These are phyloP conservation scores for Leccinum fuscescens DNA, from an alignment of 1,284 basidiomycete genomes.

Conservation along the genomic window DNA sequence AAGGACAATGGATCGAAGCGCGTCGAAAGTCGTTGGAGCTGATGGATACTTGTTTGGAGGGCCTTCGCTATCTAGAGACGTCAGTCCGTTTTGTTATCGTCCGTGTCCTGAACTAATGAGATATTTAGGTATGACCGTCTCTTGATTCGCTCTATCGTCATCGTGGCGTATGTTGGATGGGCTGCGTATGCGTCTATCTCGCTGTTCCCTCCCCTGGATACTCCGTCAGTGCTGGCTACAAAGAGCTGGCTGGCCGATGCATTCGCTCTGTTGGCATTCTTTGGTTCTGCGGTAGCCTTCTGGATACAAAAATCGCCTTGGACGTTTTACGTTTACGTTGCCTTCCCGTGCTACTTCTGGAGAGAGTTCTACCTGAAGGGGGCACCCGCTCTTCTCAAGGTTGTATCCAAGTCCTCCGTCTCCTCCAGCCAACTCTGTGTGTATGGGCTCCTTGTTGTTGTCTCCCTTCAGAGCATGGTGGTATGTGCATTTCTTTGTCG, in stretches of 20 bases:
- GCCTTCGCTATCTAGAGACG: conserved; percentile 82
- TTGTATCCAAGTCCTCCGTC: conserved; percentile 22
- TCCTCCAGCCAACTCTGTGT: conserved; percentile 23
- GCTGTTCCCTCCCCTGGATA: conserved; percentile 38
- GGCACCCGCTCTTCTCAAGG: conserved; percentile 24
- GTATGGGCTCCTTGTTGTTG: conserved; percentile 37
- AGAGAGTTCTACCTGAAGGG: conserved; percentile 43
- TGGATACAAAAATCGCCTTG: conserved; percentile 62
- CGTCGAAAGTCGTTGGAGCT: conserved; percentile 52
- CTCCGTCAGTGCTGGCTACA: neutral
- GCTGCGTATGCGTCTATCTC: conserved; percentile 61
- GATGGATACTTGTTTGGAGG: conserved; percentile 58
- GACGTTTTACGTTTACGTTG: conserved; percentile 77
- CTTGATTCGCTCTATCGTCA: conserved; percentile 70
- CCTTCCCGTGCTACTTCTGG: conserved; percentile 81
- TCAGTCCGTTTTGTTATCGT: conserved; percentile 27
- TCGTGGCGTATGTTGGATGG: conserved; percentile 77
- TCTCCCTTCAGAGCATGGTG: conserved; percentile 68
- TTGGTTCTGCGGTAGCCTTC: conserved; percentile 53
- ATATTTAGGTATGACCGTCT: conserved; percentile 66
- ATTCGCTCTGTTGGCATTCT: conserved; percentile 35
- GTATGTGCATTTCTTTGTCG: conserved; percentile 41
- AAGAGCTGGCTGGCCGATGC: conserved; percentile 11
- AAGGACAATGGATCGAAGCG: conserved; percentile 48
- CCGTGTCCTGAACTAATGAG: conserved; percentile 15